These are phyloP conservation scores for Lodderomyces orthopsilosis DNA, from an alignment of 1,139 yeast species.

Conservation along the genomic window DNA sequence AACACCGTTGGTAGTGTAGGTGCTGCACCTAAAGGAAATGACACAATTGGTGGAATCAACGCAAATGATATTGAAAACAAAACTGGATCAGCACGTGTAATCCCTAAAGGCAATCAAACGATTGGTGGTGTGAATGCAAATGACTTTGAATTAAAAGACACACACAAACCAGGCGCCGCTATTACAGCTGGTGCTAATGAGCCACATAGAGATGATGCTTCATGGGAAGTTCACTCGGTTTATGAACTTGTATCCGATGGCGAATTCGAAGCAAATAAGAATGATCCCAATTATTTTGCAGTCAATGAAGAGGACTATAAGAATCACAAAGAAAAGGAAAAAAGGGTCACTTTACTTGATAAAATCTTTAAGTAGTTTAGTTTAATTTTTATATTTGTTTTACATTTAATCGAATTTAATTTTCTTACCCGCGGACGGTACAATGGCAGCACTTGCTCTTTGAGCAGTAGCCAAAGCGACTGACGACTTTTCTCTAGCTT, in stretches of 20 bases:
- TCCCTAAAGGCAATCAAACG: constrained; percentile 3
- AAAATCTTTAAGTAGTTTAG: constrained; percentile 4
- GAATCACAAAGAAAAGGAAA: constrained; percentile 19
- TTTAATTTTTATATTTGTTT: neutral
- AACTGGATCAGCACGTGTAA: constrained; percentile 5
- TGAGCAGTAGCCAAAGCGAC: constrained; percentile 86
- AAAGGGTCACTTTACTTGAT: constrained; percentile 9
- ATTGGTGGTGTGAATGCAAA: constrained; percentile 2
- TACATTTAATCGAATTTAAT: constrained; percentile 50
- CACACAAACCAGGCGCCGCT: neutral
- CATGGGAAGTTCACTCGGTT: constrained; percentile 39
- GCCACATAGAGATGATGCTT: constrained; percentile 15
- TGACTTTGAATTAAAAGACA: constrained; percentile 2
- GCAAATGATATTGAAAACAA: constrained; percentile 11
- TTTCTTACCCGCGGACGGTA: constrained; percentile 88
- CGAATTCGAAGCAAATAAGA: constrained; percentile 44
- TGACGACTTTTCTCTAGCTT: constrained; percentile 65
- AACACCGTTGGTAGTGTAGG: neutral
- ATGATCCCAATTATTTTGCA: constrained; percentile 51
- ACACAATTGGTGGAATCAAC: constrained; percentile 11
- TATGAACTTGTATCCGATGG: constrained; percentile 52
- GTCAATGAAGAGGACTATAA: constrained; percentile 37
- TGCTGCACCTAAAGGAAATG: constrained; percentile 3
- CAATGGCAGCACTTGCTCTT: constrained; percentile 88
- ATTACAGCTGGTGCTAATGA: constrained; percentile 3